These are phyloP conservation scores for Tilletia indica DNA, from an alignment of 1,284 basidiomycete species.

Conservation along the genomic window DNA sequence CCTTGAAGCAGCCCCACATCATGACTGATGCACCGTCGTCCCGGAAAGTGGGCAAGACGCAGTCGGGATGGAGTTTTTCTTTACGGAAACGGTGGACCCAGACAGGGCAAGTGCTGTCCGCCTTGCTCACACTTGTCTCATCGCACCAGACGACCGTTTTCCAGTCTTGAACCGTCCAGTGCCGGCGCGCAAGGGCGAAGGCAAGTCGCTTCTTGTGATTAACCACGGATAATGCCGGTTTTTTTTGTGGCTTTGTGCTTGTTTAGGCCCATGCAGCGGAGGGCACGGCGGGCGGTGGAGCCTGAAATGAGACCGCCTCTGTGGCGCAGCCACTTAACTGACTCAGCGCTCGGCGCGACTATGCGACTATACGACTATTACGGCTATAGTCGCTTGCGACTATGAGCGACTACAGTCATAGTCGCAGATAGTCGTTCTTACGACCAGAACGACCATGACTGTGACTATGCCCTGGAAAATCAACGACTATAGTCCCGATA, in stretches of 20 bases:
- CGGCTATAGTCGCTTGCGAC: too few relatives aligned
- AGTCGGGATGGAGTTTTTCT: conserved; percentile 8
- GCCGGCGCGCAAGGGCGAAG: background rate
- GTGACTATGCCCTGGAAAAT: too few relatives aligned
- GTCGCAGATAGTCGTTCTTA: too few relatives aligned
- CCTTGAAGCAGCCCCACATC: conserved; percentile 9
- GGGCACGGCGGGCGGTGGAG: too few relatives aligned
- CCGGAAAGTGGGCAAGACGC: background rate
- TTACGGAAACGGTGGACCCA: background rate
- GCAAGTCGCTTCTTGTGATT: background rate
- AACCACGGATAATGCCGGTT: background rate
- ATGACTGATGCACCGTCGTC: background rate
- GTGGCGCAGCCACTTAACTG: background rate
- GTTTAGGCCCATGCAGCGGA: background rate
- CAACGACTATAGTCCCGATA: too few relatives aligned
- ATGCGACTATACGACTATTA: too few relatives aligned
- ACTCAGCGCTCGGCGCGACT: too few relatives aligned
- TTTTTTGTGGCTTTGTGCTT: background rate
- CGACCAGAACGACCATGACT: too few relatives aligned
- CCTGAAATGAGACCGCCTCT: background rate
- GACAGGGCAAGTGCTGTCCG: background rate
- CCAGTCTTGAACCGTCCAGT: conserved; percentile 13
- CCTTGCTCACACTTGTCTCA: background rate
- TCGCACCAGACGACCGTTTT: background rate
- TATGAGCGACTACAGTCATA: too few relatives aligned